Evolutionary conservation across 1,284 basidiomycete genomes (phyloP), one percentile per base, ranked within the genome.

Genomic region (Puccinia hordei): DNA sequence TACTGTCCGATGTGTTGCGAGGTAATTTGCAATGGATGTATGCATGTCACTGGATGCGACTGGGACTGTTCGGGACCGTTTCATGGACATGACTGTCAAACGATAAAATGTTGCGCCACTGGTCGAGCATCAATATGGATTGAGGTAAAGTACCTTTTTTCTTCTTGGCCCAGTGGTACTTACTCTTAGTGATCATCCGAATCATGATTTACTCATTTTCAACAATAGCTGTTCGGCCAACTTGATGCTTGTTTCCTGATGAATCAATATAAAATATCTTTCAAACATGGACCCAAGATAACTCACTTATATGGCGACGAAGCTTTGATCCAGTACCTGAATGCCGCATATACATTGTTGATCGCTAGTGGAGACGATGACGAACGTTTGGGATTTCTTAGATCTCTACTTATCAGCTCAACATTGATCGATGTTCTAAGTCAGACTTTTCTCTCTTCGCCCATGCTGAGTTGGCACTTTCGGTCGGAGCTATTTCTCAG

Each of bases 191-290:
- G 19, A 51, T 41, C 12, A n/a, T 38, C 8, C 2, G 15, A 77
- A 53, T 35, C 27, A 12, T 13, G 33, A 30, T 38, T 38, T 77
- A 5, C 46, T 68, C 30, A 33, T 12, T 27, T 41, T n/a, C 63
- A 22, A 15, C 4, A 35, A 38, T 35, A 77, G 74, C 49, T 77
- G 35, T 46, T 77, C 6, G 59, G 30, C 10, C 63, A 66, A 33
- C 74, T 77, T 55, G 74, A 77, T 77, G n/a, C 61, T 55, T 77
- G 63, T 41, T 77, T 55, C 49, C 12, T 77, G 13, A 44, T 33
- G 27, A 77, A 68, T 55, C 46, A 55, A 17, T 68, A 65, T 35
- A 65, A 66, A 27, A 24, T 77, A 53, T 51, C 61, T 19, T 63
- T 77, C 33, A 77, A 77, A 49, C 35, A 38, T 19, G 63, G 63